Base-by-base conservation (phyloP, 768 basidiomycete genomes). In the Kockovaella imperatae region DNA sequence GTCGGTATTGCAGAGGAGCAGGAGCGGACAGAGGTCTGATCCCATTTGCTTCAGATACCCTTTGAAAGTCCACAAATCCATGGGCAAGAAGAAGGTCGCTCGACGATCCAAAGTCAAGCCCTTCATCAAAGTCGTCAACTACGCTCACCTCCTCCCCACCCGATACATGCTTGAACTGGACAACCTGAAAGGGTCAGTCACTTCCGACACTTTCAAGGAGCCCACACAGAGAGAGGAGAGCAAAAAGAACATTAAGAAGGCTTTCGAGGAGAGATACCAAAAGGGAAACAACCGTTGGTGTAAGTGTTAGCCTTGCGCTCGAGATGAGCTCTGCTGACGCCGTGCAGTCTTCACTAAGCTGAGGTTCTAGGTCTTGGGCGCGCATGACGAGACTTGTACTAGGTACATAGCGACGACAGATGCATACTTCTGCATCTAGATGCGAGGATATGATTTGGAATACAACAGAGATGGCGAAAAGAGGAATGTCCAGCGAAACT, bases 41-140 rank as follows among this genome's bases (percentile, higher is more conserved):
- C 21, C 35, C 17, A 24, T 7, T 28, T 25, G 11, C 18, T n/a
- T 20, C 46, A 70, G 69, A 61, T 96, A 95, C 82, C 95, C 95
- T 15, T 78, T 86, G 72, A 97, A 97, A 78, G 93, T 97, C 62
- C 95, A 88, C 60, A 85, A 84, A 71, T 83, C 86, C 58, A 97
- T 97, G 93, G 87, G 93, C 57, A 82, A 87, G 74, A 97, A 95
- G 80, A 88, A 87, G 74, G 73, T 97, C 59, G 80, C 84, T 60
- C 79, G 78, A 76, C 80, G 95, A 77, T 89, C 83, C 77, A 93
- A 90, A 76, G 84, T 99, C 75, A 99, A 99, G 81, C 95, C 95
- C 60, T 99, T 99, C 76, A 89, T 99, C 80, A 97, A 99, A 82
- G 91, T 83, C 50, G 74, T 97, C 74, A 99, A 99, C 82, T 97